These are phyloP conservation scores for Salix viminalis DNA, from an alignment of 345 rosid genomes.

Conservation along the genomic window DNA sequence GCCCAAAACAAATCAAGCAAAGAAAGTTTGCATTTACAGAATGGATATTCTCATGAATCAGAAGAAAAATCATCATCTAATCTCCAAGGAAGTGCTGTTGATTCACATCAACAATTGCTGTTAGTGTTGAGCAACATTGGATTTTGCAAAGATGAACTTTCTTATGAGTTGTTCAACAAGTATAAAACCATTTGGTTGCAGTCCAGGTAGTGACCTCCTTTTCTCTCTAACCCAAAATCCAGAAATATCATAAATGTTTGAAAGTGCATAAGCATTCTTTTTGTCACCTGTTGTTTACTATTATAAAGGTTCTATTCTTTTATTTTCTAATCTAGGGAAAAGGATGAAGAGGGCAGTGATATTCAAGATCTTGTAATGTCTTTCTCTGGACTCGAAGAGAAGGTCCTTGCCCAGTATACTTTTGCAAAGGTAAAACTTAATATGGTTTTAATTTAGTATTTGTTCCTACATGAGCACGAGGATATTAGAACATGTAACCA, in stretches of 20 bases:
- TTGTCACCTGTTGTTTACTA: slow-evolving; percentile 13
- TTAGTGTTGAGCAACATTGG: slow-evolving; percentile 90
- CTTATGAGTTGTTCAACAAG: slow-evolving; percentile 69
- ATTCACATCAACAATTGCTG: slow-evolving; percentile 68
- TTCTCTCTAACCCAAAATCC: neutral
- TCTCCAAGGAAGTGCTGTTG: slow-evolving; percentile 59
- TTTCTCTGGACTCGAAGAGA: slow-evolving; percentile 78
- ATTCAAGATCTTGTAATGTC: slow-evolving; percentile 71
- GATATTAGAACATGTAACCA: neutral
- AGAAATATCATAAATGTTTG: neutral
- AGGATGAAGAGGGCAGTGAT: slow-evolving; percentile 64
- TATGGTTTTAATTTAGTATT: neutral
- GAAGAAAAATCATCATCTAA: slow-evolving; percentile 42
- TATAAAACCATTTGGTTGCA: slow-evolving; percentile 76
- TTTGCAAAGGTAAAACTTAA: slow-evolving; percentile 73
- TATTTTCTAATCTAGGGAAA: slow-evolving; percentile 43
- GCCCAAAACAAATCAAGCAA: slow-evolving; percentile 45
- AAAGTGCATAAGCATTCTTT: neutral
- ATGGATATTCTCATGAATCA: slow-evolving; percentile 54
- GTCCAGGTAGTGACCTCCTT: slow-evolving; percentile 41
- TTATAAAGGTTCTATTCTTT: slow-evolving; percentile 3
- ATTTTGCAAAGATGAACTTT: slow-evolving; percentile 93
- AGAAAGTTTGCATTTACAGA: slow-evolving; percentile 47
- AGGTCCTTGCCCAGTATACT: slow-evolving; percentile 83
- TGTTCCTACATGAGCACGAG: neutral